phyloP scores from a whole-genome alignment of 768 basidiomycete species.

The Mycena albidolilacea region DNA sequence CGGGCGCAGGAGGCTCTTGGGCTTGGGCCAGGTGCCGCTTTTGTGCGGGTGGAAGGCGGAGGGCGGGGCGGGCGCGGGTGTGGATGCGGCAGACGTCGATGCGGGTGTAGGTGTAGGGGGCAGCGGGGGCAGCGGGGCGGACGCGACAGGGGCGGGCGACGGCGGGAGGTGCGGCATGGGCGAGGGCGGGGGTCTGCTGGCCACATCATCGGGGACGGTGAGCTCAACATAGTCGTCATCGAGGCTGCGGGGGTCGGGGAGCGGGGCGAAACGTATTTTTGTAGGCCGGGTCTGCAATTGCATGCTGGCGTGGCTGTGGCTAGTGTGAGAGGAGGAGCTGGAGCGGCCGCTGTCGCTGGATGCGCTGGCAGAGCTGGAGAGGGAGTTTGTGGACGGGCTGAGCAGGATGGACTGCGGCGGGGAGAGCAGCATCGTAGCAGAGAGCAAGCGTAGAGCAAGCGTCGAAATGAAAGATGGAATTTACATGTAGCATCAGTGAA shows the following conservation, averaged over 20 bases:
- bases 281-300: constrained; percentile 14
- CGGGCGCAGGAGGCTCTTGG: constrained; percentile 23
- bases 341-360: constrained; percentile 10
- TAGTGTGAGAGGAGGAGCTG: constrained; percentile 29
- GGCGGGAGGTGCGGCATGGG: constrained; percentile 60
- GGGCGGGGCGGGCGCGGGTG: constrained; percentile 34
- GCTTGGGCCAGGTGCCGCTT: constrained; percentile 33
- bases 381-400: constrained; percentile 31
- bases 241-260: constrained; percentile 79
- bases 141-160: constrained; percentile 63
- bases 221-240: constrained; percentile 59
- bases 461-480: not conserved
- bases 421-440: constrained; percentile 11
- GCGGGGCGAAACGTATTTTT: constrained; percentile 85
- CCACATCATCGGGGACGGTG: not conserved
- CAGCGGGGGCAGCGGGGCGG: constrained; percentile 51
- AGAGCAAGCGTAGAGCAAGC: not conserved
- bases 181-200: constrained; percentile 80
- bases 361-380: constrained; percentile 22
- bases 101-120: constrained; percentile 7
- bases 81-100: no score
- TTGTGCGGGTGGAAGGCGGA: constrained; percentile 45
- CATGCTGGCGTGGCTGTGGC: constrained; percentile 15
- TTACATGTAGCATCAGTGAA: not conserved
- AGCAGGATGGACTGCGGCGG: constrained; percentile 24